A percentile compares a stretch with the other conserved stretches of the same genome.
phyloP scores from a whole-genome alignment of 2,329 filamentous ascomycete genomes.

The Xylariaceae sp. region DNA sequence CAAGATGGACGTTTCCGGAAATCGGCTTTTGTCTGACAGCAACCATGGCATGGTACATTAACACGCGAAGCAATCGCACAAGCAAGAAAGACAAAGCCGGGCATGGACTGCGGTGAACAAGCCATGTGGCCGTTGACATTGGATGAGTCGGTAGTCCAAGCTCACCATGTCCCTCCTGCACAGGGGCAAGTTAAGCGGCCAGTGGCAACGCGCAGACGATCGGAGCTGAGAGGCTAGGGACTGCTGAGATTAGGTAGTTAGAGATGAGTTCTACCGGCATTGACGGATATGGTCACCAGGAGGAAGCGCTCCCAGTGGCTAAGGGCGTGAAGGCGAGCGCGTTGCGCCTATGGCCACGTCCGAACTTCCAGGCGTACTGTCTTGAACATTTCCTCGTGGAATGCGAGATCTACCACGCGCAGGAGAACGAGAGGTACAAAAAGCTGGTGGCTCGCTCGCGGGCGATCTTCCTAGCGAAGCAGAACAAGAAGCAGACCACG shows the following conservation, averaged over 20 bases:
- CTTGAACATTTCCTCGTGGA: slow-evolving; percentile 25
- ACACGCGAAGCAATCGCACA: not conserved
- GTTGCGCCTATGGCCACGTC: slow-evolving; percentile 20
- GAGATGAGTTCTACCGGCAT: no score
- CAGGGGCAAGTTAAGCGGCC: no score
- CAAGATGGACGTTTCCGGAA: slow-evolving; percentile 10
- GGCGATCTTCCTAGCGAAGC: slow-evolving; percentile 5
- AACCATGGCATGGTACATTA: slow-evolving; percentile 1
- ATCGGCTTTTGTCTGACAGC: slow-evolving; percentile 3
- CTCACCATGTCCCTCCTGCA: no score
- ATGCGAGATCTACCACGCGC: slow-evolving; percentile 23
- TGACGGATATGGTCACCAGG: no score
- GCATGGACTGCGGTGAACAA: no score
- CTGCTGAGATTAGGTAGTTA: no score
- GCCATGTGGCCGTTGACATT: no score
- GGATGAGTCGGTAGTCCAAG: no score
- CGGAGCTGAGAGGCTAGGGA: no score
- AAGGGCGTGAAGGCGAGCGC: not conserved
- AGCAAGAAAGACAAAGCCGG: slow-evolving; percentile 3
- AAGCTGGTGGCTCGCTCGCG: slow-evolving; percentile 7
- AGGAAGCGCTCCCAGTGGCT: no score
- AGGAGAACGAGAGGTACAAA: slow-evolving; percentile 17
- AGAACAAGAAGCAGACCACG: slow-evolving; percentile 8
- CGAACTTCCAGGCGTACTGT: slow-evolving; percentile 22
- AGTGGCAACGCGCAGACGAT: no score